Base-by-base conservation (phyloP, 2,329 filamentous ascomycete genomes). In the Pseudogymnoascus sp. region DNA sequence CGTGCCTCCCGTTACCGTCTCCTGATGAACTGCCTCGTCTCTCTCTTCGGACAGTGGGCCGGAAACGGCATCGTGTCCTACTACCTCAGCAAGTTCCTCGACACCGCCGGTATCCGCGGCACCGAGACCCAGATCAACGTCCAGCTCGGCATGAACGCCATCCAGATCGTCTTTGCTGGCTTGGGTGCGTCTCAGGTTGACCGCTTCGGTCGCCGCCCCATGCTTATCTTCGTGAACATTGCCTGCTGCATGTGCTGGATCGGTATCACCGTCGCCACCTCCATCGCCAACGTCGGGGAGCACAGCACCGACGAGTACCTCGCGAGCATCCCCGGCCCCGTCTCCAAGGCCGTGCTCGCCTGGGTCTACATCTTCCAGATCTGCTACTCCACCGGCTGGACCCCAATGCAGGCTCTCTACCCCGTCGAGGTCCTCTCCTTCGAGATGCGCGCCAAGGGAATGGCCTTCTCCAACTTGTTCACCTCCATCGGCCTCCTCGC, bases 181-280 rank as follows among this genome's bases (percentile, higher is more conserved):
- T 66, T 80, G 0, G 84, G 84, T 55, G 82, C 84, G 3, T 75
- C 78, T 14, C 75, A 86, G 60, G 82, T 82, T 1, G 84, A 86
- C 41, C 76, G 77, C 1, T 63, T 85, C 5, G 83, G 84, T 16
- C 82, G 84, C 41, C 80, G 84, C 2, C 81, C 81, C 16, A 74
- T 83, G 36, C 74, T 84, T 38, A 70, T 84, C 60, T 78, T 79
- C 63, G 80, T 78, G 19, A 78, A 81, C 66, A 73, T 77, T 1
- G 76, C 75, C 30, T 78, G 80, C 60, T 78, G 78, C 60, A 65
- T 80, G 8, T 74, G 81, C 65, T 82, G 82, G 76, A 72, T 82
- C 19, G 78, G 76, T 62, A 78, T 84, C 71, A 81, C 79, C 8
- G 74, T 80, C n/a, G 78, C 77, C 5, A 75, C 77, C 5, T 71